Evolutionary conservation across 495 filamentous ascomycete species (phyloP).

Genomic region (Neurospora hispaniola): DNA sequence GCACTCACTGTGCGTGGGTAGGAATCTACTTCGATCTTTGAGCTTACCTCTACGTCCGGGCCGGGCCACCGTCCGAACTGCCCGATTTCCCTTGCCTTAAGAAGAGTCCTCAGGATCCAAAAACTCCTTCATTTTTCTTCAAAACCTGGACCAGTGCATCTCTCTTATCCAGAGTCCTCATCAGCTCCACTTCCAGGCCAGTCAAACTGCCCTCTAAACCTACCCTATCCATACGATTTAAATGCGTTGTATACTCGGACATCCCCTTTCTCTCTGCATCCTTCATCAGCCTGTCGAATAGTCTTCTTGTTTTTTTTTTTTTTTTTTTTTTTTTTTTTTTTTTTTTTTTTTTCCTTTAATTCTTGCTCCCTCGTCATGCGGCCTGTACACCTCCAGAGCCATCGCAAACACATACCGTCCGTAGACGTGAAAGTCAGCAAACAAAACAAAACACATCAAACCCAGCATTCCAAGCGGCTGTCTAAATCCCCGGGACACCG

Average conservation of each 20-base stretch:
- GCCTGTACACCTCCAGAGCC: conserved; percentile 25
- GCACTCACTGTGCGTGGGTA: background rate
- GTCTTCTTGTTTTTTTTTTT: background rate
- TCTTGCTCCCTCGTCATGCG: conserved; percentile 21
- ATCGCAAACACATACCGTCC: conserved; percentile 7
- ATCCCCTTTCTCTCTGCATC: conserved; percentile 20
- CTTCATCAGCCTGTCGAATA: conserved; percentile 17
- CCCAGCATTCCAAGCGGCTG: background rate
- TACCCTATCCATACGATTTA: conserved; percentile 23
- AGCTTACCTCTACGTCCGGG: background rate
- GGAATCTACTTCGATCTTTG: background rate
- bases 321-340: too few relatives aligned
- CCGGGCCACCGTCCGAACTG: conserved; percentile 5
- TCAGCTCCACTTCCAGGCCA: conserved; percentile 7
- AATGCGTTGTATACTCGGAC: conserved; percentile 23
- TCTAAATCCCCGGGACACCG: background rate
- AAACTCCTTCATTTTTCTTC: conserved; percentile 11
- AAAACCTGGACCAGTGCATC: conserved; percentile 23
- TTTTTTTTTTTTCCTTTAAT: too few relatives aligned
- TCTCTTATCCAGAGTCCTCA: conserved; percentile 5
- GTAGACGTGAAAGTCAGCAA: conserved; percentile 5
- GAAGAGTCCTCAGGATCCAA: conserved; percentile 18
- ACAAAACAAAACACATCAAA: conserved; percentile 1
- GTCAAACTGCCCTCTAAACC: background rate
- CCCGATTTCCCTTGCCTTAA: conserved; percentile 16